Evolutionary conservation across 1,139 yeast genomes (phyloP).

Genomic region (Saccharomyces pastorianus): DNA sequence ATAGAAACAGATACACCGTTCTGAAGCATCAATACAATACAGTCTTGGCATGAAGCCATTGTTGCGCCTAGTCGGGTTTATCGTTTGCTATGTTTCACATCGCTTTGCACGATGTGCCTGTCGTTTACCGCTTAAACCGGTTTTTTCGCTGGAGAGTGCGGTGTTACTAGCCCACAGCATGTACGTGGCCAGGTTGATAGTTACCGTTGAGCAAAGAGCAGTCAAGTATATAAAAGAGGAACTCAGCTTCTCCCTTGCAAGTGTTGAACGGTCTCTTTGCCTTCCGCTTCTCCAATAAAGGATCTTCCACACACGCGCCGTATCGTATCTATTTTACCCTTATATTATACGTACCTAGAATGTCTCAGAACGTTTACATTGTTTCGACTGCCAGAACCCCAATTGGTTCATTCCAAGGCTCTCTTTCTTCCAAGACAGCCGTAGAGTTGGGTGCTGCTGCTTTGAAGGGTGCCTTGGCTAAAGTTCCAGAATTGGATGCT

Average conservation of each 20-base stretch:
- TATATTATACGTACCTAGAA: constrained; percentile 5
- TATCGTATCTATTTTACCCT: background rate
- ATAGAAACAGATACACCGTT: constrained; percentile 1
- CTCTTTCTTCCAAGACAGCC: constrained; percentile 62
- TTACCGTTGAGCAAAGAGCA: background rate
- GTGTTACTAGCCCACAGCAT: background rate
- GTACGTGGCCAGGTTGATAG: background rate
- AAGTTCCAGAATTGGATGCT: constrained; percentile 75
- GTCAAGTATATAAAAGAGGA: background rate
- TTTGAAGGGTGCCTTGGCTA: constrained; percentile 76
- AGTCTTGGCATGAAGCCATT: background rate
- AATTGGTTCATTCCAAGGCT: constrained; percentile 86
- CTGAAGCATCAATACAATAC: background rate
- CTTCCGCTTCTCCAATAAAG: background rate
- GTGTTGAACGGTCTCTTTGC: background rate
- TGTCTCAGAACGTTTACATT: constrained; percentile 59
- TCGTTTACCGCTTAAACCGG: background rate
- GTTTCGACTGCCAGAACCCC: constrained; percentile 93
- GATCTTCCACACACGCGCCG: background rate
- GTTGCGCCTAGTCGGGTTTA: background rate
- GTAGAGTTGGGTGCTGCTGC: constrained; percentile 89
- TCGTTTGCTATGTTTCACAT: background rate
- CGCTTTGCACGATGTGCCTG: background rate
- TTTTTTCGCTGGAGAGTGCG: constrained; percentile 1
- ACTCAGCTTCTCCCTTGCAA: background rate